Conservation (phyloP, 225 moss, liverwort and hornwort species). For the Thuidium tamariscinum region DNA sequence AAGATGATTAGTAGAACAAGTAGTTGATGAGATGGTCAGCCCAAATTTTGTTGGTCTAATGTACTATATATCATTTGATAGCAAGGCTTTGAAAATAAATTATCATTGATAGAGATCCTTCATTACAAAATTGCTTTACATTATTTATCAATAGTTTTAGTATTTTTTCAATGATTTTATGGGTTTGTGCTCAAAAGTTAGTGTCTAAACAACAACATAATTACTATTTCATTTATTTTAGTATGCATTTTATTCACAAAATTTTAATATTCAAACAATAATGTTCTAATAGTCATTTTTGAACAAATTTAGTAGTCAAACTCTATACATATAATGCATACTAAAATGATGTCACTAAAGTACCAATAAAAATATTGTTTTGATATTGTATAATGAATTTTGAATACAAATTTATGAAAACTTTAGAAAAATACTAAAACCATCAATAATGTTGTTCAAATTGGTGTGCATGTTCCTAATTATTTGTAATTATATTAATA, state of each 20-base stretch:
- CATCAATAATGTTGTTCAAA: background rate
- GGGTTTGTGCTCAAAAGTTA: background rate
- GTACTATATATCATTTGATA: background rate
- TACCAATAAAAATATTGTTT: background rate
- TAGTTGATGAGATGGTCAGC: background rate
- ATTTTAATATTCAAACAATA: background rate
- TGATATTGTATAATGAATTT: background rate
- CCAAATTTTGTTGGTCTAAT: background rate
- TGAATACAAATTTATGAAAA: background rate
- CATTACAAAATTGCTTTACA: background rate
- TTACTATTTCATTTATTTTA: background rate
- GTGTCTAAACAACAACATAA: background rate
- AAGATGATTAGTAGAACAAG: fast-evolving
- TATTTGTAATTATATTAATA: background rate
- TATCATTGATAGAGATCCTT: background rate
- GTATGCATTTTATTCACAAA: background rate
- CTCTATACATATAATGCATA: background rate
- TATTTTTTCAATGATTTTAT: background rate
- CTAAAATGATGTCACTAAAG: background rate
- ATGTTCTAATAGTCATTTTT: background rate
- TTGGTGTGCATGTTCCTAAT: background rate
- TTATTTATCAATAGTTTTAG: background rate
- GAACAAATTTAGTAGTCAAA: fast-evolving
- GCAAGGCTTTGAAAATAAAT: background rate
- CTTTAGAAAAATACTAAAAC: background rate